Conservation (phyloP, 208 protist species). For the Leishmania braziliensis region DNA sequence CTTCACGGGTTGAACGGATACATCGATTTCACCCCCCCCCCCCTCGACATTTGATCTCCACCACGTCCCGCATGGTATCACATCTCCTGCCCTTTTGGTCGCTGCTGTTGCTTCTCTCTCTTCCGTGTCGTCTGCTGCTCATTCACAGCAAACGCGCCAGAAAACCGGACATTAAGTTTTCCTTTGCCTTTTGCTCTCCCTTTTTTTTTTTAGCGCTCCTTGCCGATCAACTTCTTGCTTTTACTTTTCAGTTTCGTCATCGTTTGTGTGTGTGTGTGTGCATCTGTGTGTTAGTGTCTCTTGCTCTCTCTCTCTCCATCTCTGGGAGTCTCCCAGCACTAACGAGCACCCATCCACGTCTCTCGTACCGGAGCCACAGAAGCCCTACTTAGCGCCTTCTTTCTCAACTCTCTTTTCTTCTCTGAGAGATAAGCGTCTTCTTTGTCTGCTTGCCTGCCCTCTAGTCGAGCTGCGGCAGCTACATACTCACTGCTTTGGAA, state of each 20-base stretch:
- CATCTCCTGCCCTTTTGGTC: neutral
- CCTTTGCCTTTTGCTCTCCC: neutral
- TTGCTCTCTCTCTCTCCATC: neutral
- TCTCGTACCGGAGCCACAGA: no score
- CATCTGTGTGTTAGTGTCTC: neutral
- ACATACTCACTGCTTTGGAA: neutral
- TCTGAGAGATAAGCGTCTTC: neutral
- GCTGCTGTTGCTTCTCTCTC: neutral
- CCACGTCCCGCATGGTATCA: neutral
- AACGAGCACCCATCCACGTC: neutral
- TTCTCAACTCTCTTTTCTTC: neutral
- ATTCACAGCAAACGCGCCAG: neutral
- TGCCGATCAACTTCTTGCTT: neutral
- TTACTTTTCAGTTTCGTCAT: neutral
- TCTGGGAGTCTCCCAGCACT: neutral
- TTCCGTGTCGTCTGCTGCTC: neutral
- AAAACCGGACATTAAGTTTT: neutral
- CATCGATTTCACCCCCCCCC: neutral
- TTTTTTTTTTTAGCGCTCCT: neutral
- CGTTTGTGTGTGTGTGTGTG: neutral
- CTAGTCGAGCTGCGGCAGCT: neutral
- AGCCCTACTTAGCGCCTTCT: neutral
- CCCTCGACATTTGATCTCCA: neutral
- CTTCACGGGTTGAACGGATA: neutral
- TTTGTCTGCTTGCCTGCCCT: neutral